A percentile compares a stretch with the other conserved stretches of the same genome.
phyloP scores from a whole-genome alignment of 306 rosid genomes.

The Lupinus albus region DNA sequence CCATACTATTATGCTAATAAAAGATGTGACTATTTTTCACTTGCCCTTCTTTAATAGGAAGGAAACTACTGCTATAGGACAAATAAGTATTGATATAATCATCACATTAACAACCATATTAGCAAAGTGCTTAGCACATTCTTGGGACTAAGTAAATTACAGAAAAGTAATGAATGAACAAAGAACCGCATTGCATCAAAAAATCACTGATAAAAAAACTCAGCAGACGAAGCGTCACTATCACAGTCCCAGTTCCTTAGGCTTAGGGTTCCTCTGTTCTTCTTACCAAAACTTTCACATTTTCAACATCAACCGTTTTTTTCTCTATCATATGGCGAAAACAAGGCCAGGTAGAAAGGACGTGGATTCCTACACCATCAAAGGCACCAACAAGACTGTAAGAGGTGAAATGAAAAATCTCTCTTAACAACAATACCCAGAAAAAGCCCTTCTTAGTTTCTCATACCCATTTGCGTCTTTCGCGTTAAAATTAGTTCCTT shows the following conservation, averaged over 20 bases:
- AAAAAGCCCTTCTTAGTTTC: background rate
- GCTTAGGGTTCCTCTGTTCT: conserved; percentile 36
- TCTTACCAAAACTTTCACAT: conserved; percentile 34
- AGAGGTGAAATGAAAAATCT: conserved; percentile 49
- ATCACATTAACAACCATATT: too few species aligned
- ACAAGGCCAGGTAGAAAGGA: conserved; percentile 66
- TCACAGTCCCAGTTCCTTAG: conserved; percentile 3
- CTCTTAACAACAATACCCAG: background rate
- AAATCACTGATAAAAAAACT: conserved; percentile 24
- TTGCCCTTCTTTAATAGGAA: too few species aligned
- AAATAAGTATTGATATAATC: too few species aligned
- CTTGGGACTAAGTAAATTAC: too few species aligned
- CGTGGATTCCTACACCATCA: conserved; percentile 67
- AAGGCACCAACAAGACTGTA: conserved; percentile 77
- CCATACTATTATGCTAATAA: background rate
- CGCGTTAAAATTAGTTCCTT: conserved; percentile 17
- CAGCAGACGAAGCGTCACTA: conserved; percentile 44
- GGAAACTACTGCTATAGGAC: too few species aligned
- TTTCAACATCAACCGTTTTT: background rate
- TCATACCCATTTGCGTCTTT: background rate
- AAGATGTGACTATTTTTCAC: background rate
- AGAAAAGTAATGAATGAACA: conserved; percentile 2
- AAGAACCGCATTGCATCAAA: conserved; percentile 28
- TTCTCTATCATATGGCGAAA: conserved; percentile 54
- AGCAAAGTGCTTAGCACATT: too few species aligned